Evolutionary conservation across 2,329 filamentous ascomycete genomes (phyloP), one percentile per base, ranked within the genome.

Genomic region (Ceratocystis destructans): DNA sequence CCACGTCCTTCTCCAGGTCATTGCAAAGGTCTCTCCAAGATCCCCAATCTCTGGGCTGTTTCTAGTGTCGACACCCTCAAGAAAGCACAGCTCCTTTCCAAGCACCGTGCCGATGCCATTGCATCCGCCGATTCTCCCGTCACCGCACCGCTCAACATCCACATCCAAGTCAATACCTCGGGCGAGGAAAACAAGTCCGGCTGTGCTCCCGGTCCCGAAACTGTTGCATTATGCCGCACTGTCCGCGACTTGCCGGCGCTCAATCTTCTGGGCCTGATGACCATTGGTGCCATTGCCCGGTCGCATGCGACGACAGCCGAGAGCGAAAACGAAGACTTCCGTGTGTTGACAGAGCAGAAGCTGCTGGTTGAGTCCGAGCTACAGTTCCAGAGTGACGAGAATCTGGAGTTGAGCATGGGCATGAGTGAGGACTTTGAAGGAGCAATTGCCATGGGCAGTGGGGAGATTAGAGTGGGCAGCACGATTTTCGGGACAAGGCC

Each of bases 351-450:
- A 63, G 81, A 87, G 72, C 86, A 88, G 73, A 79, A 89, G 66
- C 88, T 95, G 74, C 75, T 83, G 15, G 84, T 96, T 1, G 83
- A 80, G 1, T 73, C 77, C 72, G 87, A 77, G 68, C 71, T 79
- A 22, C 73, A 72, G 0, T 65, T 78, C 62, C 74, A 79, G 17
- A 76, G 80, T 22, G 61, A 53, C 4, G 55, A 81, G 68, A 69
- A 67, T n/a, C 74, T 96, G 71, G 91, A 96, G 79, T 75, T 97
- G 76, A 96, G 92, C 76, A 99, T 99, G 93, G 93, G 93, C 5
- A 99, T 99, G 94, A 96, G 91, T 74, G 86, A 90, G 72, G 94
- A 99, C 75, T 99, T 93, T 75, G 92, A 96, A 78, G 88, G 87
- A 6, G 94, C 94, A 0, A 87, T 97, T 72, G 77, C 76, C 12